Base-by-base conservation (phyloP, 2,329 filamentous ascomycete genomes). In the Pseudogymnoascus sp. region DNA sequence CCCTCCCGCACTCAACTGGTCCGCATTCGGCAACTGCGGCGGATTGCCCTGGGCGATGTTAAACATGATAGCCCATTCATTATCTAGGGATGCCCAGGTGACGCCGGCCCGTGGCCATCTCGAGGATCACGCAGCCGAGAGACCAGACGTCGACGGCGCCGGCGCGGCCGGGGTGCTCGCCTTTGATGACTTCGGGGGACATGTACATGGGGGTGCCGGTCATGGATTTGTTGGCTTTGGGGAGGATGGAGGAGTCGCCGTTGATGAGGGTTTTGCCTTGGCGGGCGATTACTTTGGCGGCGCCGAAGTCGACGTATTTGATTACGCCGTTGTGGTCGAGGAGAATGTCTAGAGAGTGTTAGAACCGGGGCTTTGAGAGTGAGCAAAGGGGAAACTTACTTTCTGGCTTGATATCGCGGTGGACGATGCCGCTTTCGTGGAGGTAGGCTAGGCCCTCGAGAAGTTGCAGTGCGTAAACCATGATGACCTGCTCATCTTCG, bases 11-110 rank as follows among this genome's bases (percentile, higher is more conserved):
- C 90, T 95, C 66, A 99, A 83, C 75, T 97, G 93, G 61, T 97
- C 93, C 0, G 80, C 74, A 0, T 85, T 82, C 1, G 95, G 95
- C 62, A 97, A 81, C 72, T 91, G 88, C 5, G 95, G 95, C 59
- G 92, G 90, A 70, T 97, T 96, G 49, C 95, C 95, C 73, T 96
- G 93, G 1, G 95, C 95, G 71, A 99, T 99, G 79, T 97, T 97
- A 82, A 97, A 99, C 95, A 99, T 99, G 78, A 99, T 97, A 43
- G 95, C 95, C 92, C 93, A 99, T 76, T 99, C 95, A 73, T 99
- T 99, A 78, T 99, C 95, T 55, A 97, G 86, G 67, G 88, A 91
- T 25, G 92, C 91, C 95, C 95, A 99, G 1, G 95, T n/a, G 95
- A 14, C 93, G 87, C 65, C 92, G 86, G 18, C 95, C 95, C 0